These are phyloP conservation scores for Xylariaceae sp. DNA, from an alignment of 2,329 filamentous ascomycete species.

Conservation along the genomic window DNA sequence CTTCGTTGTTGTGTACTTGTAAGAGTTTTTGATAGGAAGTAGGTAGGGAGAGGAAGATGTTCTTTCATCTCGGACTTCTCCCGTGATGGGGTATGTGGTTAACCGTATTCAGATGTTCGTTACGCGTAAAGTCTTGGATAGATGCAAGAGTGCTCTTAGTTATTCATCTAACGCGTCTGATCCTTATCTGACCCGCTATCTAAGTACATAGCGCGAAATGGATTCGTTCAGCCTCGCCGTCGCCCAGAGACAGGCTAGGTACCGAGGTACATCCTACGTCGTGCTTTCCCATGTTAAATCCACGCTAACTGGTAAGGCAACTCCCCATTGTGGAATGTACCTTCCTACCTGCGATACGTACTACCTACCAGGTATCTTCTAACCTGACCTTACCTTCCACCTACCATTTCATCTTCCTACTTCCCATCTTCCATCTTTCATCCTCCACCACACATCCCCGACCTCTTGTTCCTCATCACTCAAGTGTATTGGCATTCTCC, in stretches of 20 bases:
- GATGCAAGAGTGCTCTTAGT: no score
- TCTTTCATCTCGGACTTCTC: no score
- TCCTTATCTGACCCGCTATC: background rate
- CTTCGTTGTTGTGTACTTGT: no score
- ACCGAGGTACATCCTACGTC: background rate
- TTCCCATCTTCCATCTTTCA: background rate
- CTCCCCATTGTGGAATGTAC: background rate
- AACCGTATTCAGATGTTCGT: no score
- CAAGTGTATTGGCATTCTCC: background rate
- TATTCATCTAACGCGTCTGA: background rate
- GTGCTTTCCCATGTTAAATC: no score
- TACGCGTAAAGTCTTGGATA: no score
- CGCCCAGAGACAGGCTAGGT: background rate
- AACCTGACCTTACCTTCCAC: background rate
- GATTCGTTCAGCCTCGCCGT: background rate
- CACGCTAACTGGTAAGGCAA: no score
- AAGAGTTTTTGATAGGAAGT: no score
- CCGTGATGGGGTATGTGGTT: no score
- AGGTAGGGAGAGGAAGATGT: no score
- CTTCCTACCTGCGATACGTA: background rate
- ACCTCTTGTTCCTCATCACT: background rate
- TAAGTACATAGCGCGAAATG: background rate
- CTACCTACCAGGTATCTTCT: background rate
- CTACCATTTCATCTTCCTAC: background rate
- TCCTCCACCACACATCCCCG: background rate